Evolutionary conservation across 768 basidiomycete genomes (phyloP), one percentile per base, ranked within the genome.

Genomic region (Boletus sp.): DNA sequence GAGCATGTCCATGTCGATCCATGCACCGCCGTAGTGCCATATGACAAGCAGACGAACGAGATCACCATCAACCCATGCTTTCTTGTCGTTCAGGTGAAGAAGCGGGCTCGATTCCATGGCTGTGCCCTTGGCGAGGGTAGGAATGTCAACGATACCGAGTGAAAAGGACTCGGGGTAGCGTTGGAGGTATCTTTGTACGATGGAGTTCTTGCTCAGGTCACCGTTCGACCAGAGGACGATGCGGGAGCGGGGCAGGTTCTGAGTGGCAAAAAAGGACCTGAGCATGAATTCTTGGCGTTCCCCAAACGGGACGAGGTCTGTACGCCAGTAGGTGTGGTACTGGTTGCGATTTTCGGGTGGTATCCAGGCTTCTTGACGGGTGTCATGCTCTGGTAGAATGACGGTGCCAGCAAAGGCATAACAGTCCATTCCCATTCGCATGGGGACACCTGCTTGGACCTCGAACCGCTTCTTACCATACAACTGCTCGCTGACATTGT

Each of bases 1-100:
- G 54, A 98, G 80, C 60, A 89, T 90, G 72, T 98, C 96, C 94
- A 98, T 97, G 71, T 98, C 96, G 57, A 98, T 81, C 96, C 96
- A 98, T 45, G 94, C 83, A 2, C 96, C 96, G 7, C 96, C 96
- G 64, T 83, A 85, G 60, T 83, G 84, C 91, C 94, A 98, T 24
- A 97, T 74, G 42, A 94, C 82, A 45, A 98, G 76, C 57, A 98
- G 69, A 47, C 96, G 78, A n/a, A 96, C 79, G 41, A 97, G 80
- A 72, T 98, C 96, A 0, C 96, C 94, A 66, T 98, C 96, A 15
- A 97, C 78, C 96, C 95, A 98, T 11, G 92, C 96, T 68, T 86
- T 87, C 62, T 76, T 71, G 70, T 98, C 96, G 57, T 75, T 73
- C 37, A 85, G 80, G 53, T 78, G 73, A 47, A 96, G 71, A 52